These are phyloP conservation scores for Magnaporthiopsis rhizophila DNA, from an alignment of 2,329 filamentous ascomycete species.

Conservation along the genomic window DNA sequence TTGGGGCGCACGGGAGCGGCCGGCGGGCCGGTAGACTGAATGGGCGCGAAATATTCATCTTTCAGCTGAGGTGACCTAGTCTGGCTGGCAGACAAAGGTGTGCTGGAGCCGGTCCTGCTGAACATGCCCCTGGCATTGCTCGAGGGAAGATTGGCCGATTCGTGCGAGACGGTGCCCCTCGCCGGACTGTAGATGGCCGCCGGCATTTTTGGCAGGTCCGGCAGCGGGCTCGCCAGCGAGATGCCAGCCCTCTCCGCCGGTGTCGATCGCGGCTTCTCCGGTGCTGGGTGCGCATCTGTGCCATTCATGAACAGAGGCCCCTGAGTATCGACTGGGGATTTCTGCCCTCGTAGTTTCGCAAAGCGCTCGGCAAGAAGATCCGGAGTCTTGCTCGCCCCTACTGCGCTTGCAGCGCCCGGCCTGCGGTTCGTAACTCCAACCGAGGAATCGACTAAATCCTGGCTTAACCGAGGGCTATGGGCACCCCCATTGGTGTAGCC, in stretches of 20 bases:
- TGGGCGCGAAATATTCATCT: slow-evolving; percentile 27
- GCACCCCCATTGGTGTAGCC: too few species aligned
- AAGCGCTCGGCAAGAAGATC: slow-evolving; percentile 50
- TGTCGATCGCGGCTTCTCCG: slow-evolving; percentile 26
- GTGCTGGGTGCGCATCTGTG: slow-evolving; percentile 16
- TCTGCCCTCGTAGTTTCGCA: slow-evolving; percentile 40
- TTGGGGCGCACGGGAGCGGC: slow-evolving; percentile 25
- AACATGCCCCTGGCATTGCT: slow-evolving; percentile 58
- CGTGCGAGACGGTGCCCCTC: slow-evolving; percentile 59
- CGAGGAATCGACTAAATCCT: slow-evolving; percentile 17
- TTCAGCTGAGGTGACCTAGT: slow-evolving; percentile 13
- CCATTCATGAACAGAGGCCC: slow-evolving; percentile 25
- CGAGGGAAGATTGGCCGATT: slow-evolving; percentile 56
- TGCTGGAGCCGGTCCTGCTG: slow-evolving; percentile 46
- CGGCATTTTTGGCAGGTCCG: slow-evolving; percentile 59
- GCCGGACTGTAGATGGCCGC: slow-evolving; percentile 74
- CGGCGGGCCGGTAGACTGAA: slow-evolving; percentile 16
- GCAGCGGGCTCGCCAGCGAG: slow-evolving; percentile 21
- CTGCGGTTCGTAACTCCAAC: slow-evolving; percentile 12
- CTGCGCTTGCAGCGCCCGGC: slow-evolving; percentile 22
- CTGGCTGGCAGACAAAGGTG: slow-evolving; percentile 25
- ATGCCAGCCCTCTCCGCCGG: not conserved
- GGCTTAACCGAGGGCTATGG: slow-evolving; percentile 6
- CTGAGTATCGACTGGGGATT: slow-evolving; percentile 39
- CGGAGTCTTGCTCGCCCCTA: slow-evolving; percentile 22